Conservation (phyloP, 202 grass and related monocot genomes). For the Bolboschoenoplectus hybrid region DNA sequence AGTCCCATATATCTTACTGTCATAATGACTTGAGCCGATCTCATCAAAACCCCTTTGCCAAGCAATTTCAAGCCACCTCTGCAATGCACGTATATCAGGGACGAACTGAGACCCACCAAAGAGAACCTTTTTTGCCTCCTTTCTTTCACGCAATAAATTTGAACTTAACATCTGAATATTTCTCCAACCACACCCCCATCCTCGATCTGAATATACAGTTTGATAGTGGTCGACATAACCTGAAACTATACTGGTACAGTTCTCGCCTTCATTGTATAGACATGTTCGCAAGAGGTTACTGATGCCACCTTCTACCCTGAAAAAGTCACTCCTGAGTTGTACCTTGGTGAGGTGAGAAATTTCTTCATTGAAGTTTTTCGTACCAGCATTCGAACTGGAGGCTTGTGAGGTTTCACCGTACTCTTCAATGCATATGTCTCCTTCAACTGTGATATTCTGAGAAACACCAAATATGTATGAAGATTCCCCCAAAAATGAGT, state of each 20-base stretch:
- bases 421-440: constrained; percentile 27
- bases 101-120: constrained; percentile 80
- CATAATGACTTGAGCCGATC: constrained; percentile 57
- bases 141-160: constrained; percentile 65
- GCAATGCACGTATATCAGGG: constrained; percentile 85
- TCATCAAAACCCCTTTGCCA: constrained; percentile 77
- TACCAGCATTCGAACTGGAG: constrained; percentile 50
- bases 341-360: constrained; percentile 49
- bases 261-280: constrained; percentile 64
- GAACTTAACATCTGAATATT: constrained; percentile 95
- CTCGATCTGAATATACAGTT: constrained; percentile 67
- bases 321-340: constrained; percentile 57
- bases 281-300: constrained; percentile 61
- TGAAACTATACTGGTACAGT: constrained; percentile 63
- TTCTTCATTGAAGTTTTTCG: constrained; percentile 38
- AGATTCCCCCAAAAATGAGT: constrained; percentile 33
- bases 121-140: constrained; percentile 57
- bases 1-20: constrained; percentile 64
- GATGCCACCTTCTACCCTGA: constrained; percentile 62
- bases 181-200: constrained; percentile 97
- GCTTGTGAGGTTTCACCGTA: constrained; percentile 43
- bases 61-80: constrained; percentile 94
- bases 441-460: constrained; percentile 46
- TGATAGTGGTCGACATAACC: constrained; percentile 75
- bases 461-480: constrained; percentile 31